Percentiles rank a stretch among this genome's conserved stretches.
phyloP scores from a whole-genome alignment of 352 stramenopile species.

The Globisporangium takayamanum region DNA sequence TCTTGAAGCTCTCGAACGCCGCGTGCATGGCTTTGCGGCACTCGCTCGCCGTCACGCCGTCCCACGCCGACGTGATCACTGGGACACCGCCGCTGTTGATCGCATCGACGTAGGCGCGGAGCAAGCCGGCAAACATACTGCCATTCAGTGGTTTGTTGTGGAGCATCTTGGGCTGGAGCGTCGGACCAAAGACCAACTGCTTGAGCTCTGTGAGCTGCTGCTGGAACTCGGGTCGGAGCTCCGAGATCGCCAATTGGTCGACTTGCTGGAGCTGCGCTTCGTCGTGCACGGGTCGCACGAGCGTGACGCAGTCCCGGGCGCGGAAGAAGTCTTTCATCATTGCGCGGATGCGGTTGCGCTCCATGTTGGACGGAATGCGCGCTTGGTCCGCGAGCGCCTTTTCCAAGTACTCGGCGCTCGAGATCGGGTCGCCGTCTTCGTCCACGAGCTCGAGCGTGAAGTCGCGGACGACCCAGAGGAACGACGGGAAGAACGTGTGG shows the following conservation, averaged over 20 bases:
- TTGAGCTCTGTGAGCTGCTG: constrained; percentile 59
- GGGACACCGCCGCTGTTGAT: constrained; percentile 86
- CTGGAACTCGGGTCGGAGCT: constrained; percentile 76
- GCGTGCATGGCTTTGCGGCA: constrained; percentile 66
- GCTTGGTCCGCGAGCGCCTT: constrained; percentile 63
- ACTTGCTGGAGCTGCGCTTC: constrained; percentile 74
- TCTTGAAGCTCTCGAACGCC: constrained; percentile 62
- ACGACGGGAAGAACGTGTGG: constrained; percentile 84
- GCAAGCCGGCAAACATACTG: constrained; percentile 77
- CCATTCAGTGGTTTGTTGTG: constrained; percentile 74
- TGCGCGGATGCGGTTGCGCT: constrained; percentile 69
- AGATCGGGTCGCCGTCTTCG: constrained; percentile 78
- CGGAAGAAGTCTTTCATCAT: constrained; percentile 87
- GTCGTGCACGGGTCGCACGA: constrained; percentile 79
- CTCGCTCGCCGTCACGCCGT: constrained; percentile 75
- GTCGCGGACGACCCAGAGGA: constrained; percentile 86
- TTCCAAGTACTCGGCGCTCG: constrained; percentile 78
- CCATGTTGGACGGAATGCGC: constrained; percentile 59
- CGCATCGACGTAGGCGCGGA: constrained; percentile 79
- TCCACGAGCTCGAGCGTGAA: constrained; percentile 85
- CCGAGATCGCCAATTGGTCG: constrained; percentile 51
- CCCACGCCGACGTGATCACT: constrained; percentile 84
- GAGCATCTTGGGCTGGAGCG: constrained; percentile 75
- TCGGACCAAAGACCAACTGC: constrained; percentile 62
- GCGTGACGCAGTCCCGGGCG: constrained; percentile 69